phyloP scores from a whole-genome alignment of 257 asterid species.

The Capsicum pubescens region DNA sequence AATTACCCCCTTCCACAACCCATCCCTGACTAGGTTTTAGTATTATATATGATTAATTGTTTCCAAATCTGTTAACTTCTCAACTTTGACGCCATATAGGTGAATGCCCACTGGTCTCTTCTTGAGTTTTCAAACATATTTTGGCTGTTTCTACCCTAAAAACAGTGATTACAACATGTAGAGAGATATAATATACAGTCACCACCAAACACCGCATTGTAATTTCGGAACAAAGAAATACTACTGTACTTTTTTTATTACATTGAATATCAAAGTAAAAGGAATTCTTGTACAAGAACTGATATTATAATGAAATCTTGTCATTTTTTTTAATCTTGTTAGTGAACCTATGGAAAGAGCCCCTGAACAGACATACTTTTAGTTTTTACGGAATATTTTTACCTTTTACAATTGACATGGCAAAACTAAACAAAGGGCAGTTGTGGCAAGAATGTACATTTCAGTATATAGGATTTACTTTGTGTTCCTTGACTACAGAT shows the following conservation, averaged over 20 bases:
- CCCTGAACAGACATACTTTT: neutral
- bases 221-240: neutral
- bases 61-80: constrained; percentile 5
- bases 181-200: constrained; percentile 14
- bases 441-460: neutral
- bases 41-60: neutral
- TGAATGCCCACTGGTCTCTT: neutral
- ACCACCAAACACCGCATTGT: neutral
- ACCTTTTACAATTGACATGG: neutral
- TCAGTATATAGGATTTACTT: too few species aligned
- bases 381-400: neutral
- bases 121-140: constrained; percentile 12
- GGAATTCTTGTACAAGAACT: neutral
- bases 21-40: neutral
- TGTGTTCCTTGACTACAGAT: too few species aligned
- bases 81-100: constrained; percentile 6
- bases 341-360: neutral
- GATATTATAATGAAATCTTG: constrained; percentile 5
- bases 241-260: neutral
- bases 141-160: neutral
- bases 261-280: neutral
- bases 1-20: neutral
- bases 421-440: neutral
- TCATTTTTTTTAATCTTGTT: constrained; percentile 1
- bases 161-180: neutral